Conservation (phyloP, 306 rosid species). For the Aeschynomene evenia region DNA sequence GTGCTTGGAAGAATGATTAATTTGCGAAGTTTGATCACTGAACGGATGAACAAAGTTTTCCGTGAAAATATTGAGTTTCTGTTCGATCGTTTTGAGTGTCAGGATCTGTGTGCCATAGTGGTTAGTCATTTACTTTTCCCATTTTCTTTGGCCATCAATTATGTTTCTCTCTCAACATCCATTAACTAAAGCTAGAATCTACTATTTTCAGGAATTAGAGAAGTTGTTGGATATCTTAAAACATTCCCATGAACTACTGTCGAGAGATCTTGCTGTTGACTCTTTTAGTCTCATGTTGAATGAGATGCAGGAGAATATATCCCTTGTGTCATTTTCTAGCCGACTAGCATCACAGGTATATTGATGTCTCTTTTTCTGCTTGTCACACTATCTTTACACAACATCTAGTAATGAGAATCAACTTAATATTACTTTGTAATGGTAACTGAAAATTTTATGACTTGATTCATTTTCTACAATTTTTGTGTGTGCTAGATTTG, state of each 20-base stretch:
- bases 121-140: conserved; percentile 53
- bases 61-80: conserved; percentile 93
- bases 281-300: conserved; percentile 81
- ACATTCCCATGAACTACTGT: conserved; percentile 81
- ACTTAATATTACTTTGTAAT: conserved; percentile 10
- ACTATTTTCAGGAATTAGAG: conserved; percentile 75
- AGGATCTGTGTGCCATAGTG: conserved; percentile 92
- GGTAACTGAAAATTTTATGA: conserved; percentile 15
- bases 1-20: conserved; percentile 93
- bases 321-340: conserved; percentile 94
- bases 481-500: conserved; percentile 66
- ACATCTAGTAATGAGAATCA: background rate
- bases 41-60: conserved; percentile 82
- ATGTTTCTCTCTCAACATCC: conserved; percentile 10
- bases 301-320: conserved; percentile 97
- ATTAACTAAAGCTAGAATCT: conserved; percentile 19
- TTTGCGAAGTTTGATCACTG: conserved; percentile 79
- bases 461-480: conserved; percentile 25
- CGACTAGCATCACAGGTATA: conserved; percentile 95
- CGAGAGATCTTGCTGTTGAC: conserved; percentile 78
- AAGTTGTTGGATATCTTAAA: conserved; percentile 76
- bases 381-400: background rate
- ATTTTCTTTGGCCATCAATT: conserved; percentile 22
- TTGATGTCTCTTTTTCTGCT: conserved; percentile 19
- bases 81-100: conserved; percentile 96